phyloP scores from a whole-genome alignment of 2,329 filamentous ascomycete genomes.

The Colletotrichum zoysiae region DNA sequence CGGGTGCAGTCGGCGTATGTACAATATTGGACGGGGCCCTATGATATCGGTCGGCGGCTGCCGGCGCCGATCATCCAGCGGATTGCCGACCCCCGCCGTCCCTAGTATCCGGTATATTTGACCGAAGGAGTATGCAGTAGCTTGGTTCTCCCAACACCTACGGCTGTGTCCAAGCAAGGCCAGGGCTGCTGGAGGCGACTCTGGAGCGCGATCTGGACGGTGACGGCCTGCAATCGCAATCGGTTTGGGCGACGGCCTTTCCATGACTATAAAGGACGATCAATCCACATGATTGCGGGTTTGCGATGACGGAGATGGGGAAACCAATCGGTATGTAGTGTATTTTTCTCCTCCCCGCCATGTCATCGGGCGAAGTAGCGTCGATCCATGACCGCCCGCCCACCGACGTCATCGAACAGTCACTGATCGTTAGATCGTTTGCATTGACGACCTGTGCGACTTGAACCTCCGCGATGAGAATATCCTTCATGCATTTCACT shows the following conservation, averaged over 20 bases:
- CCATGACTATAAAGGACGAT: neutral
- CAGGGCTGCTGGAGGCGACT: too few species aligned
- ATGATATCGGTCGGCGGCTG: neutral
- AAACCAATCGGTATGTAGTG: neutral
- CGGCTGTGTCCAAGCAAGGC: neutral
- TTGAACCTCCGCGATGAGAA: too few species aligned
- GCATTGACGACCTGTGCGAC: neutral
- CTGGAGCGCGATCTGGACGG: neutral
- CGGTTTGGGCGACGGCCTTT: neutral
- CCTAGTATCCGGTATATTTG: neutral
- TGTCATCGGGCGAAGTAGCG: conserved; percentile 19
- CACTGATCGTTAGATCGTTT: conserved; percentile 22
- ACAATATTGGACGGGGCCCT: too few species aligned
- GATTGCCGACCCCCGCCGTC: neutral
- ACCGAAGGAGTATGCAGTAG: neutral
- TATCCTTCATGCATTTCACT: neutral
- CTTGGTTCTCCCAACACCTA: too few species aligned
- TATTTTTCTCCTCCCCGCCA: neutral
- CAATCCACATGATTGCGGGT: neutral
- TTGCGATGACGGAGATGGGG: conserved; percentile 16
- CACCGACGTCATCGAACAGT: conserved; percentile 42
- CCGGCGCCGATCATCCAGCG: neutral
- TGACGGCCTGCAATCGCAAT: neutral
- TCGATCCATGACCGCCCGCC: conserved; percentile 33
- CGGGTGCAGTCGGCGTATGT: neutral